Conservation (phyloP, 2,329 filamentous ascomycete species). For the Colletotrichum viniferum region DNA sequence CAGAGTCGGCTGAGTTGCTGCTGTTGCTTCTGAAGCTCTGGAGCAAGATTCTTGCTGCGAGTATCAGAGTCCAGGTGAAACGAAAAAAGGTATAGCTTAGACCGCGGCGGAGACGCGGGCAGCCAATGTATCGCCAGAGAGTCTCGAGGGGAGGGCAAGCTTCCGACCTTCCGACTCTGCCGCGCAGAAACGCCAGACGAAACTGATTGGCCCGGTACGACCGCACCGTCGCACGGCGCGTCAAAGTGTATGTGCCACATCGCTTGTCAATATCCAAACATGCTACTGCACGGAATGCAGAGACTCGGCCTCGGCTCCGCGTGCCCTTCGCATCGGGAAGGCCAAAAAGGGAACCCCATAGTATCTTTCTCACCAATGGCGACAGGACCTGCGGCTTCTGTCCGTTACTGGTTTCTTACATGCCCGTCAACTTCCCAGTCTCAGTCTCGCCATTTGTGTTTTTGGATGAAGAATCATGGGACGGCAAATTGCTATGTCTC, state of each 20-base stretch:
- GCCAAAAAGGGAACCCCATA: neutral
- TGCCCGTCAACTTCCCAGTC: neutral
- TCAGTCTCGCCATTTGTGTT: neutral
- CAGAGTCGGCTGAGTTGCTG: neutral
- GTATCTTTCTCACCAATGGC: neutral
- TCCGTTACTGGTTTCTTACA: neutral
- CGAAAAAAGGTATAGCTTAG: neutral
- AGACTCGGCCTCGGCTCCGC: neutral
- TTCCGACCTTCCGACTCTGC: conserved; percentile 3
- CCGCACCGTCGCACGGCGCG: conserved; percentile 6
- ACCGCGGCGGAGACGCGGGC: neutral
- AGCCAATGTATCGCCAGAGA: neutral
- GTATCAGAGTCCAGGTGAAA: conserved; percentile 19
- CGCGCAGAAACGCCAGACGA: conserved; percentile 6
- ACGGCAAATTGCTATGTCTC: neutral
- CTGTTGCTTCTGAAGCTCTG: neutral
- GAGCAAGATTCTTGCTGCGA: neutral
- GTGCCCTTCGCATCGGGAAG: conserved; percentile 1
- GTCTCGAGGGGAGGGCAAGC: neutral
- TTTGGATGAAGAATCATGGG: neutral
- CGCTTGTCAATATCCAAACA: neutral
- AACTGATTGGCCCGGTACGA: neutral
- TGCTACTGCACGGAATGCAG: neutral
- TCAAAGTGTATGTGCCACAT: conserved; percentile 12
- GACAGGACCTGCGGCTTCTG: neutral